These are phyloP conservation scores for Nicotiana sylvestris DNA, from an alignment of 257 asterid genomes.

Conservation along the genomic window DNA sequence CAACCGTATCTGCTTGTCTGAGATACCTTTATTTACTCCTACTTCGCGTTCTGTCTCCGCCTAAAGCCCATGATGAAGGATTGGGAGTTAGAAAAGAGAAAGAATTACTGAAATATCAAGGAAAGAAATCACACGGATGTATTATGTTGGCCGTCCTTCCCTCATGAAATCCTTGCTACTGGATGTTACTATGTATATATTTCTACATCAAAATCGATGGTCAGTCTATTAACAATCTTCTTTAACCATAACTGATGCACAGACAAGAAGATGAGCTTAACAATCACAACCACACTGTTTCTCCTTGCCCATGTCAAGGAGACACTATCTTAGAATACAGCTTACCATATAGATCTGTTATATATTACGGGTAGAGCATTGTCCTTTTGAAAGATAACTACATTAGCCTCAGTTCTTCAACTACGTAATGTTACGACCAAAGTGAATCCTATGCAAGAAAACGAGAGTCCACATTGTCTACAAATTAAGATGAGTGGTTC, in stretches of 20 bases:
- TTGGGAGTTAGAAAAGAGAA: conserved; percentile 13
- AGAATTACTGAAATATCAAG: conserved; percentile 8
- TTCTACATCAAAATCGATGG: not conserved
- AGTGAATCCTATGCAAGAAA: not conserved
- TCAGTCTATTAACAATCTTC: not conserved
- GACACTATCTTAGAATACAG: not conserved
- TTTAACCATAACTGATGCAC: not conserved
- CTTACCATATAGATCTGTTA: not conserved
- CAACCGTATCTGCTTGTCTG: conserved; percentile 80
- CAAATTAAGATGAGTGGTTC: not conserved
- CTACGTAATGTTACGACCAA: not conserved
- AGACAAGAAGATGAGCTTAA: not conserved
- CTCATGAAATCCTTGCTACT: not conserved
- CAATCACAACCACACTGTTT: not conserved
- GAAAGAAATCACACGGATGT: not conserved
- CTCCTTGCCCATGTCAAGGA: not conserved
- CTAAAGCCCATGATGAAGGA: conserved; percentile 25
- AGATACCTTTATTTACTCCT: conserved; percentile 79
- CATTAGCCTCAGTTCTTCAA: not conserved
- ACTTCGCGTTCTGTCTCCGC: conserved; percentile 90
- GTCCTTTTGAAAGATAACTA: not conserved
- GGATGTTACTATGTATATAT: not conserved
- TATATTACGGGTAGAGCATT: not conserved
- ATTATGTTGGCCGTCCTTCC: not conserved
- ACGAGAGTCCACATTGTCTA: not conserved